Evolutionary conservation across 2,329 filamentous ascomycete species (phyloP).

Genomic region (Colletotrichum sp.): DNA sequence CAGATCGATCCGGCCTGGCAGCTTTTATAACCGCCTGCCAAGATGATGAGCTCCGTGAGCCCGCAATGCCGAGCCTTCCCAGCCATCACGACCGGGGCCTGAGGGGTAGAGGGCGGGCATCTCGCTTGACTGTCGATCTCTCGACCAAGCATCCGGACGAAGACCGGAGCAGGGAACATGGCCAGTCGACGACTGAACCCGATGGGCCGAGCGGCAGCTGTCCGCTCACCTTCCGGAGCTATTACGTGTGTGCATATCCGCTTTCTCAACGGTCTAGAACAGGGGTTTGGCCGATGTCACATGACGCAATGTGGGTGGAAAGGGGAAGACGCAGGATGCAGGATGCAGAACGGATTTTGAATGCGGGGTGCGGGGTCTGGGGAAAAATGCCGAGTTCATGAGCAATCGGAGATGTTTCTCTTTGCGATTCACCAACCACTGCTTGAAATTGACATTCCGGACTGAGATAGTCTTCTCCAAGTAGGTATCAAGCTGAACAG

Average conservation of each 20-base stretch:
- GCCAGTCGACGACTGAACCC: not conserved
- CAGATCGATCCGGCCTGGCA: not conserved
- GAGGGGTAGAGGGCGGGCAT: not conserved
- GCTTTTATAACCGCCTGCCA: conserved; percentile 3
- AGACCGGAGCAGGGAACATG: not conserved
- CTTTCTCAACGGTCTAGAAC: not conserved
- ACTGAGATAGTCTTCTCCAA: not conserved
- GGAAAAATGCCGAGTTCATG: not conserved
- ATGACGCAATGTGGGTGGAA: not conserved
- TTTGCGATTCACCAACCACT: not conserved
- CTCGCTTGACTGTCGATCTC: not conserved
- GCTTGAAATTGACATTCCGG: not conserved
- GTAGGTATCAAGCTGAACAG: not conserved
- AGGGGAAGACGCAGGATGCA: not conserved
- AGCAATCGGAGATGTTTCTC: not conserved
- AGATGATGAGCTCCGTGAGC: not conserved
- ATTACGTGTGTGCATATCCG: not conserved
- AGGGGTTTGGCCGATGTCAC: not conserved
- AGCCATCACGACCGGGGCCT: not conserved
- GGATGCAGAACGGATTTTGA: not conserved
- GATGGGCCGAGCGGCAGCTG: not conserved
- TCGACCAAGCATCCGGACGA: not conserved
- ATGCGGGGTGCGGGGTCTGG: not conserved
- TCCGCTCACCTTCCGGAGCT: not conserved
- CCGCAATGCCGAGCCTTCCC: not conserved